phyloP scores from a whole-genome alignment of 805 yeast genomes.

The Candida railenensis region DNA sequence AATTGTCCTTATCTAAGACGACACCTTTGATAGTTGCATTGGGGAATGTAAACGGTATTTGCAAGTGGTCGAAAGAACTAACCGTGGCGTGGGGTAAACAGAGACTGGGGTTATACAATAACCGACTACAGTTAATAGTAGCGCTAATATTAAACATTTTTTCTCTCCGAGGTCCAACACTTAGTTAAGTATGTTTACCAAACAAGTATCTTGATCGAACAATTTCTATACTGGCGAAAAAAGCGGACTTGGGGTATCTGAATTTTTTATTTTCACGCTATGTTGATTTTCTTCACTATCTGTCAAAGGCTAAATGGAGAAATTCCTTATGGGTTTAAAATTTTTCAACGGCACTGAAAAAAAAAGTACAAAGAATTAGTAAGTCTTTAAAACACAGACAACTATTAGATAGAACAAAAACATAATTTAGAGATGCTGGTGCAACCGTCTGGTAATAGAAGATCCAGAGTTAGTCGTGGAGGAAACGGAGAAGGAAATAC shows the following conservation, averaged over 20 bases:
- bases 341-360: not conserved
- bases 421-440: not conserved
- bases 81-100: slow-evolving; percentile 64
- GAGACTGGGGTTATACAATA: slow-evolving; percentile 62
- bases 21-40: slow-evolving; percentile 59
- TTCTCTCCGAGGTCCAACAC: not conserved
- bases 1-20: slow-evolving; percentile 92
- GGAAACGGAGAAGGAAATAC: slow-evolving; percentile 5
- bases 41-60: slow-evolving; percentile 49
- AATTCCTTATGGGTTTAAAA: not conserved
- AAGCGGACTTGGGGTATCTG: not conserved
- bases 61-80: slow-evolving; percentile 57
- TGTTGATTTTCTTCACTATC: not conserved
- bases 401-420: too few species aligned
- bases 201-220: too few species aligned
- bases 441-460: slow-evolving; percentile 1
- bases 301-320: not conserved
- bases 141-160: slow-evolving; percentile 68
- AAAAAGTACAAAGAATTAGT: not conserved
- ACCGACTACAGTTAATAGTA: slow-evolving; percentile 61
- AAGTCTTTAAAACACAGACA: too few species aligned
- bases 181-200: not conserved
- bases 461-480: slow-evolving; percentile 7
- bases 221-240: not conserved
- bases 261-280: not conserved